Evolutionary conservation across 2,329 filamentous ascomycete species (phyloP).

Genomic region (Madurella fahalii): DNA sequence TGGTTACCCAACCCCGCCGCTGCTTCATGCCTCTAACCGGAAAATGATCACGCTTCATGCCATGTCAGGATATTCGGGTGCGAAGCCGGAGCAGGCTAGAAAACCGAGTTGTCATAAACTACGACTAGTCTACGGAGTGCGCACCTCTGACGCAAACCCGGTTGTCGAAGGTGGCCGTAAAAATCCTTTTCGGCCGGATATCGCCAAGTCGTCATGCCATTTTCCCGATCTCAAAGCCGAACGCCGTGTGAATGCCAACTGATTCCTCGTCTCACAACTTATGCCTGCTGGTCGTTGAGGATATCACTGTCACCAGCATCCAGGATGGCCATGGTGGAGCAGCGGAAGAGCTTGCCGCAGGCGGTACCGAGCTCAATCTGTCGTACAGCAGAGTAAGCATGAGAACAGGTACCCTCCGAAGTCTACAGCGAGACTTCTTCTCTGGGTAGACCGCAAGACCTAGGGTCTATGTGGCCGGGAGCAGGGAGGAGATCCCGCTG

Average conservation of each 20-base stretch:
- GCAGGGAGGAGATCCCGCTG: constrained; percentile 17
- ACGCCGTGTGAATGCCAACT: constrained; percentile 38
- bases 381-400: constrained; percentile 46
- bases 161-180: constrained; percentile 18
- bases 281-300: constrained; percentile 70
- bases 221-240: constrained; percentile 32
- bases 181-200: constrained; percentile 21
- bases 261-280: constrained; percentile 32
- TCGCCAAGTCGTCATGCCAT: constrained; percentile 24
- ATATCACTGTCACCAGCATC: constrained; percentile 99
- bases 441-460: constrained; percentile 62
- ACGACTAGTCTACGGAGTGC: constrained; percentile 23
- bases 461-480: constrained; percentile 25
- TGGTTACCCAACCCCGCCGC: too few species aligned
- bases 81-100: neutral
- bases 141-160: constrained; percentile 12
- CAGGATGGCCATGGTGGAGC: constrained; percentile 91
- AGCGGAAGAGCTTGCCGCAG: constrained; percentile 91
- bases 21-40: too few species aligned
- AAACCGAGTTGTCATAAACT: constrained; percentile 22
- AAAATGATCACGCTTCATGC: neutral
- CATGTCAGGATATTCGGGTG: neutral
- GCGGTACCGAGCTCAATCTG: constrained; percentile 98
- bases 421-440: constrained; percentile 77
- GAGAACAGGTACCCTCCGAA: constrained; percentile 74